Conservation (phyloP, 805 yeast species). For the Candida methanosorbosa region DNA sequence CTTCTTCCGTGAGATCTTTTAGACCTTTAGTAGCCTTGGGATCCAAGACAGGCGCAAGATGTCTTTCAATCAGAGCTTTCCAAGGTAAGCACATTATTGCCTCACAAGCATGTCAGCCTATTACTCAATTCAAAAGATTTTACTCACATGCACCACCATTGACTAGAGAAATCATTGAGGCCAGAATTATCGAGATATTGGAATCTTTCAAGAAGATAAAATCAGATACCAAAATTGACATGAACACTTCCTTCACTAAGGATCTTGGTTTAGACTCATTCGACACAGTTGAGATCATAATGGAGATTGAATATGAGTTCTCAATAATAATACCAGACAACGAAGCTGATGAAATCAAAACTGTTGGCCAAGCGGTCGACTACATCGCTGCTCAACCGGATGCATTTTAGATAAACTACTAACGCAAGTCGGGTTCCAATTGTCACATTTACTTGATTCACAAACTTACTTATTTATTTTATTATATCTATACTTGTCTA, state of each 20-base stretch:
- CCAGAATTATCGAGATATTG: conserved; percentile 53
- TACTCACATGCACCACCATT: conserved; percentile 55
- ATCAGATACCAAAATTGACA: conserved; percentile 21
- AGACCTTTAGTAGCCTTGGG: too few relatives aligned
- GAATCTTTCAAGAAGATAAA: conserved; percentile 57
- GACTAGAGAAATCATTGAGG: conserved; percentile 53
- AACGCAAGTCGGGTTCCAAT: too few relatives aligned
- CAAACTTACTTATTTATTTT: too few relatives aligned
- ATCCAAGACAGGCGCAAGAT: too few relatives aligned
- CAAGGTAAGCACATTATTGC: too few relatives aligned
- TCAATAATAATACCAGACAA: conserved; percentile 82
- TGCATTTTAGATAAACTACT: conserved; percentile 28
- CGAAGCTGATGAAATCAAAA: conserved; percentile 88
- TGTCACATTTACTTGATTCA: too few relatives aligned
- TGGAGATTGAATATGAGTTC: conserved; percentile 66
- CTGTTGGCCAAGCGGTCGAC: conserved; percentile 88
- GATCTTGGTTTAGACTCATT: conserved; percentile 67
- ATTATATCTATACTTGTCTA: too few relatives aligned
- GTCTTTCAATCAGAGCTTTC: too few relatives aligned
- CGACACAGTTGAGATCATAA: conserved; percentile 63
- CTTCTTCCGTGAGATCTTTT: too few relatives aligned
- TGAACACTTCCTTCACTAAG: conserved; percentile 46
- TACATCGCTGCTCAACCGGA: conserved; percentile 66
- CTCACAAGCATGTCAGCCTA: too few relatives aligned
- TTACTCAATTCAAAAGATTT: conserved; percentile 7